Percentiles rank a stretch among this genome's conserved stretches.
Evolutionary conservation across 306 rosid species (phyloP).

Genomic region (Medicago truncatula): DNA sequence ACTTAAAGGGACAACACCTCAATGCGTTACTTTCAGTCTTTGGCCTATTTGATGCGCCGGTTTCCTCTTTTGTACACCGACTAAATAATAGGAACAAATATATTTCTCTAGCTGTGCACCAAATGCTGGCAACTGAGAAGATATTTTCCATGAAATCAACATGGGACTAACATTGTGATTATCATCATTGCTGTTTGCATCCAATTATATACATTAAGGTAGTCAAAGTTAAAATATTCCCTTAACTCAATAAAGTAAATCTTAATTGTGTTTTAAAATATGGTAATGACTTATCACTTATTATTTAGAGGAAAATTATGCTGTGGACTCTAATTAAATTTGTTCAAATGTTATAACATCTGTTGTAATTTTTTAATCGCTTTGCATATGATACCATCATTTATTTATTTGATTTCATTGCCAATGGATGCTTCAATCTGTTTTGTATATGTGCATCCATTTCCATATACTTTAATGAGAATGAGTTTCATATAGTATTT

Average conservation of each 20-base stretch:
- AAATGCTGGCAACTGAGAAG: no score
- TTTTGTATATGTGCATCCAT: constrained; percentile 11
- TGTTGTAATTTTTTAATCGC: background rate
- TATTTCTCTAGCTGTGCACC: no score
- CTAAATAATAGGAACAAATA: no score
- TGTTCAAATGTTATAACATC: background rate
- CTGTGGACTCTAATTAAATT: background rate
- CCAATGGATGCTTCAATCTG: background rate
- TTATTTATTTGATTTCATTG: constrained; percentile 32
- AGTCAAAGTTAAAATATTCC: no score
- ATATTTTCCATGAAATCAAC: background rate
- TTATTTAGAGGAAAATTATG: background rate
- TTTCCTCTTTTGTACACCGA: no score
- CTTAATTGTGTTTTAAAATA: background rate
- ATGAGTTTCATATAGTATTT: constrained; percentile 11
- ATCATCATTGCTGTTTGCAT: no score
- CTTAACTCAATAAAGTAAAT: background rate
- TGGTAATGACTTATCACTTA: no score
- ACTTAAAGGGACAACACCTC: no score
- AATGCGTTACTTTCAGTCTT: background rate
- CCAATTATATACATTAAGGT: no score
- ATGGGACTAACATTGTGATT: background rate
- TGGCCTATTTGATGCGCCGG: background rate
- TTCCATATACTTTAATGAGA: constrained; percentile 5
- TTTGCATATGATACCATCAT: constrained; percentile 8